A percentile compares a stretch with the other conserved stretches of the same genome.
Evolutionary conservation across 2,329 filamentous ascomycete genomes (phyloP).

Genomic region (Camillea tinctor): DNA sequence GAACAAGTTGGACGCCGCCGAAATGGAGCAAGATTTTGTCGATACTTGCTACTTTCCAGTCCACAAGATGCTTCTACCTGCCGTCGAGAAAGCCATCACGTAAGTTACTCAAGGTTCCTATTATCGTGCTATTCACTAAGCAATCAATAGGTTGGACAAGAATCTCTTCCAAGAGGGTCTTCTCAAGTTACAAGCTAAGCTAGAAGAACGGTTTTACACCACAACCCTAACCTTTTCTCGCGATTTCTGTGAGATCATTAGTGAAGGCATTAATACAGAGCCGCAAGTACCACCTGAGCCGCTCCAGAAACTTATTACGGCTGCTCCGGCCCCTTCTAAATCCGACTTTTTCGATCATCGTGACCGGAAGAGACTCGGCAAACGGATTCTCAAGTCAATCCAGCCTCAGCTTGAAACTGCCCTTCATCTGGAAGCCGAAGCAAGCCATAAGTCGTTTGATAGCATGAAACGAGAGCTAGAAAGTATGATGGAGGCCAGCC

Average conservation of each 20-base stretch:
- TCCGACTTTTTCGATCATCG: constrained; percentile 66
- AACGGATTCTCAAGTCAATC: constrained; percentile 81
- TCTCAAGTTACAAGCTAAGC: constrained; percentile 46
- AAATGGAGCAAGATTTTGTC: constrained; percentile 75
- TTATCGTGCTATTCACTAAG: constrained; percentile 10
- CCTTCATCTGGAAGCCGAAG: constrained; percentile 76
- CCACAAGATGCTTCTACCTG: constrained; percentile 69
- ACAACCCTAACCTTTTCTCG: constrained; percentile 56
- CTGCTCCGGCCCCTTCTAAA: constrained; percentile 50
- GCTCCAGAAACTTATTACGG: constrained; percentile 32
- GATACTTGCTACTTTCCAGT: constrained; percentile 93
- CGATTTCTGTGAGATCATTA: constrained; percentile 56
- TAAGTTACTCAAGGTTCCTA: constrained; percentile 52
- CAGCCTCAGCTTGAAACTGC: constrained; percentile 77
- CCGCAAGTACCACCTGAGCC: constrained; percentile 29
- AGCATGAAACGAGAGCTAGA: constrained; percentile 73
- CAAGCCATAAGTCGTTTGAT: constrained; percentile 69
- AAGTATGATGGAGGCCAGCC: constrained; percentile 65
- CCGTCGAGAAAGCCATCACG: constrained; percentile 77
- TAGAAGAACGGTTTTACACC: constrained; percentile 58
- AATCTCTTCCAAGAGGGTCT: constrained; percentile 57
- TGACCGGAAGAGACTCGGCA: constrained; percentile 80
- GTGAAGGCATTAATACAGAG: constrained; percentile 48
- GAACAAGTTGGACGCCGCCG: constrained; percentile 72
- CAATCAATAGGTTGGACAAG: constrained; percentile 62